phyloP scores from a whole-genome alignment of 2,329 filamentous ascomycete species.

The Diaporthe vexans region DNA sequence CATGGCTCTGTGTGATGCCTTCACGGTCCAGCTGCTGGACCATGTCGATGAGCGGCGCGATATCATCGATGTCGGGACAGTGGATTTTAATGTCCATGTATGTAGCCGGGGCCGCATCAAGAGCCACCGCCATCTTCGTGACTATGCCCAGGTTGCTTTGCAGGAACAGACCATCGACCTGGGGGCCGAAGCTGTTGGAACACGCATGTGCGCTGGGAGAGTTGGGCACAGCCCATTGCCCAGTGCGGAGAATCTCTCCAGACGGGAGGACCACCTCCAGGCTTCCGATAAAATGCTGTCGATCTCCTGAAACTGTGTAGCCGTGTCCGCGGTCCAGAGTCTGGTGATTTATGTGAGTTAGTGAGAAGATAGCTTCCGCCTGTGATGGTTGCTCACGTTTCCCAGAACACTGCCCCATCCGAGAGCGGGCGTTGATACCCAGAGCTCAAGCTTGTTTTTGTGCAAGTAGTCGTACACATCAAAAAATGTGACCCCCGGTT shows the following conservation, averaged over 20 bases:
- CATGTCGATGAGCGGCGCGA: neutral
- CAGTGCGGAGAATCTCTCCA: neutral
- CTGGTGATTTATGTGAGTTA: neutral
- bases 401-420: neutral
- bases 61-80: neutral
- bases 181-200: neutral
- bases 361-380: neutral
- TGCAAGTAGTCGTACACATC: neutral
- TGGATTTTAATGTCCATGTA: conserved; percentile 8
- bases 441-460: neutral
- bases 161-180: neutral
- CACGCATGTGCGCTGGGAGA: neutral
- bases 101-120: neutral
- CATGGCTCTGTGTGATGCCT: neutral
- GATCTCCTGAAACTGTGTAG: neutral
- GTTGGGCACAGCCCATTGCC: neutral
- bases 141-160: neutral
- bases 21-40: neutral
- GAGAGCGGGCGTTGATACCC: neutral
- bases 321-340: neutral
- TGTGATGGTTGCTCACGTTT: neutral
- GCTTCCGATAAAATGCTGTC: neutral
- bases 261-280: neutral
- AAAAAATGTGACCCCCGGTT: neutral
- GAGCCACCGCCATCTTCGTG: neutral